These are phyloP conservation scores for Garcia nutans DNA, from an alignment of 345 rosid species.

Conservation along the genomic window DNA sequence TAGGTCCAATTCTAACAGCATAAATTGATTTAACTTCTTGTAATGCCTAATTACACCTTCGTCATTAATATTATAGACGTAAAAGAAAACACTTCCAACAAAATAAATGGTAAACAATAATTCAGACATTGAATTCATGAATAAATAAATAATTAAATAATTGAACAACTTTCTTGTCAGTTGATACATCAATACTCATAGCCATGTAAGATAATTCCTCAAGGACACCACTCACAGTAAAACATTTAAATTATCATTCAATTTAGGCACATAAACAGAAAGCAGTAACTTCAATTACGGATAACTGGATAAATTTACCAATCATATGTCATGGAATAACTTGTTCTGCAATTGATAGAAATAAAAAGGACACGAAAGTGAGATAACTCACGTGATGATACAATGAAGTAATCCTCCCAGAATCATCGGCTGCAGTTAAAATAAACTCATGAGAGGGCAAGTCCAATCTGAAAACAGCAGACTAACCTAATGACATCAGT, in stretches of 20 bases:
- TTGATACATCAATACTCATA: not conserved
- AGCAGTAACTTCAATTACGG: conserved; percentile 9
- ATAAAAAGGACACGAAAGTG: conserved; percentile 15
- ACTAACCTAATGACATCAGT: conserved; percentile 85
- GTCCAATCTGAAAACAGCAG: conserved; percentile 46
- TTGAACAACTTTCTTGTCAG: not conserved
- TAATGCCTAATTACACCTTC: not conserved
- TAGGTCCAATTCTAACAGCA: not conserved
- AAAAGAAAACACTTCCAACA: not conserved
- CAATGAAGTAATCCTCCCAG: conserved; percentile 36
- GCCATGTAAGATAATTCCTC: not conserved
- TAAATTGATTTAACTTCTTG: not conserved
- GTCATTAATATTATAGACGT: not conserved
- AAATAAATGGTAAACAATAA: not conserved
- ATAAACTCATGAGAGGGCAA: conserved; percentile 49
- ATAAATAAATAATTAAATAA: not conserved
- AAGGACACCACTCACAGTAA: not conserved
- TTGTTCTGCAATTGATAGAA: not conserved
- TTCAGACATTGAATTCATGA: too few species aligned
- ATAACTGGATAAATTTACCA: conserved; percentile 5
- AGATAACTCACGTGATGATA: conserved; percentile 50
- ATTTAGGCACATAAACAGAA: conserved; percentile 2
- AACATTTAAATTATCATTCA: not conserved
- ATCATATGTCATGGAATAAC: conserved; percentile 6
- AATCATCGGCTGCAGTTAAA: conserved; percentile 62